Evolutionary conservation across 306 rosid genomes (phyloP), one percentile per base, ranked within the genome.

Genomic region (Dryas drummondii): DNA sequence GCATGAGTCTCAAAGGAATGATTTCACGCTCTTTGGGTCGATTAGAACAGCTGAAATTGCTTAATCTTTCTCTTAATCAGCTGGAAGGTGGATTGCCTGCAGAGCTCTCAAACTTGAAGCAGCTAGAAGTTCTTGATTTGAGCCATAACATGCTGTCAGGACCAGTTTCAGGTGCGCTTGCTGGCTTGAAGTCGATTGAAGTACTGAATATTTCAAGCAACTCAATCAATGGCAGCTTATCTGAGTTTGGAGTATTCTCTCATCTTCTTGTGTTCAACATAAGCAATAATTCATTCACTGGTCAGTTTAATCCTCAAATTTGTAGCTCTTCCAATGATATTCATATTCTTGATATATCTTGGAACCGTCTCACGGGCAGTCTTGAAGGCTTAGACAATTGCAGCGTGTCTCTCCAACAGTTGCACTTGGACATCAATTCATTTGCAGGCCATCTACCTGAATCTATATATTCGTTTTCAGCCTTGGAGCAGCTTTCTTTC

Each of bases 231-330:
- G 93, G 68, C 12, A 74, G 64, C 6, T 68, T 87, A 12, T 79
- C 73, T 37, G 82, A 83, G 67, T 73, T 81, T 17, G 73, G 66
- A 40, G 90, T 81, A 48, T 85, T 91, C 37, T 77, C 80, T 3
- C 79, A 84, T 70, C 85, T 91, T 73, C 77, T 81, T 79, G 91
- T 82, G 61, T 83, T 88, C 83, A 91, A 88, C 69, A 51, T 87
- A 73, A 91, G 97, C 80, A 84, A 87, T 86, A 91, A 91, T 78
- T 88, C 90, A 70, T 85, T 91, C 82, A 73, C 82, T 11, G 97
- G 94, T 46, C 52, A 50, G 78, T 83, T 91, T 76, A 76, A 67
- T 62, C 77, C 89, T 58, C 79, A 49, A 61, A 70, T 91, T 82
- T 91, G 94, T 86, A 81, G 78, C 72, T 74, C 82, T 61, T 84